Evolutionary conservation across 192 early-diverging fungal genomes (phyloP), one percentile per base, ranked within the genome.

Genomic region (Backusella sp.): DNA sequence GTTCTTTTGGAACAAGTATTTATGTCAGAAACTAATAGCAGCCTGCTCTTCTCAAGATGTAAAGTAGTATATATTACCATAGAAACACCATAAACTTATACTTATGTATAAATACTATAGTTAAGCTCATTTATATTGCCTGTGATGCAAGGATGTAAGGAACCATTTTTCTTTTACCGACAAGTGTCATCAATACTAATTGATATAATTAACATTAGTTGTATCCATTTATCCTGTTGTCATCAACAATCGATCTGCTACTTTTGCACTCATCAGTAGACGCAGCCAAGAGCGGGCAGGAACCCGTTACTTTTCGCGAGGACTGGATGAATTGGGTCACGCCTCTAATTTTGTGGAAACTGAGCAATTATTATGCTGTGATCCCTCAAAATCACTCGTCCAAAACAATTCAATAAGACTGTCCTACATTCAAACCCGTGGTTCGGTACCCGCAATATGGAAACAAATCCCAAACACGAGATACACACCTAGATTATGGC

Each of bases 261-360:
- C 88, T 39, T 98, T 96, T 83, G 90, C 86, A 14, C 79, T 99
- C 2, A 86, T 99, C 14, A 91, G 94, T 56, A 91, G 97, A 42
- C 90, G 95, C 7, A 93, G 90, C 36, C 90, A 92, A 72, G 88
- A 90, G 78, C 91, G 94, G 30, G 91, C 87, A 44, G 97, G 98
- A 67, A 95, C 96, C 2, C 93, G 98, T 23, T 99, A 94, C 80
- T 93, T 98, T 79, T 92, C 93, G 39, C 91, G 98, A 34, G 97
- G 98, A 66, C 90, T 97, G 9, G 97, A 99, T 78, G 88, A 86
- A 62, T 72, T 92, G 1, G 98, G 97, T 34, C 91, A 96, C 76
- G 97, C 97, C 37, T 93, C 97, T 53, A 99, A 99, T 82, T 98
- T 91, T 82, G 95, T 95, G 26, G 98, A 99, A 84, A 98, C 96